Base-by-base conservation (phyloP, 2,329 filamentous ascomycete species). In the Pseudogymnoascus sp. region DNA sequence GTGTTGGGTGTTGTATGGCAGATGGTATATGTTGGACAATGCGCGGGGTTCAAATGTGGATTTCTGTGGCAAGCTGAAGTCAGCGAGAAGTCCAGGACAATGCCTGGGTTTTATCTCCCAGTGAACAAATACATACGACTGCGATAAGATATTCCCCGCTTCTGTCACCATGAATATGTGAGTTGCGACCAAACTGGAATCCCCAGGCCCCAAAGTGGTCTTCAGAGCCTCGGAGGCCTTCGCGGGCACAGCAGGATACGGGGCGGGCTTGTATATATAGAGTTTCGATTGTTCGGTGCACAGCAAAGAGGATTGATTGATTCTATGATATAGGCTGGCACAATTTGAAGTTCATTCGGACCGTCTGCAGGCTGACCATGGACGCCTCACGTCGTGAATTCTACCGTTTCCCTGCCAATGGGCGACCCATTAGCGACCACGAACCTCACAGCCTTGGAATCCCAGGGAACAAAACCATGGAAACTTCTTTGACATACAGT, bases 391-490 rank as follows among this genome's bases (percentile, higher is more conserved):
- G 47, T 54, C 16, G 47, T 54, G 47, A 54, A 35, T 54, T 54
- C 28, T 54, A 54, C 47, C 47, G 47, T 54, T 54, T 54, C 47
- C 47, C 47, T 54, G 47, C 47, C 47, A 54, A 54, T 54, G 47
- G 47, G 28, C 47, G 47, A 54, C 47, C 47, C 47, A 54, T 54
- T 54, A 54, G 47, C 28, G 47, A 54, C 47, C 47, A 54, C 47
- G 28, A 54, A 54, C 47, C 47, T 54, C 47, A 54, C 47, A 54
- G 47, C 47, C 28, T 54, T 54, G 43, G 43, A 30, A 50, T 50
- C 16, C 25, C 6, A 50, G 43, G 43, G 43, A 50, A 50, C 43
- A 30, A 50, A 30, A 50, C 22, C 43, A 30, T 25, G 47, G 9
- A 54, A 54, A 33, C n/a, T 35, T 54, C 28, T 54, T 20, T 50